These are phyloP conservation scores for Diaporthe vexans DNA, from an alignment of 2,329 filamentous ascomycete genomes.

Conservation along the genomic window DNA sequence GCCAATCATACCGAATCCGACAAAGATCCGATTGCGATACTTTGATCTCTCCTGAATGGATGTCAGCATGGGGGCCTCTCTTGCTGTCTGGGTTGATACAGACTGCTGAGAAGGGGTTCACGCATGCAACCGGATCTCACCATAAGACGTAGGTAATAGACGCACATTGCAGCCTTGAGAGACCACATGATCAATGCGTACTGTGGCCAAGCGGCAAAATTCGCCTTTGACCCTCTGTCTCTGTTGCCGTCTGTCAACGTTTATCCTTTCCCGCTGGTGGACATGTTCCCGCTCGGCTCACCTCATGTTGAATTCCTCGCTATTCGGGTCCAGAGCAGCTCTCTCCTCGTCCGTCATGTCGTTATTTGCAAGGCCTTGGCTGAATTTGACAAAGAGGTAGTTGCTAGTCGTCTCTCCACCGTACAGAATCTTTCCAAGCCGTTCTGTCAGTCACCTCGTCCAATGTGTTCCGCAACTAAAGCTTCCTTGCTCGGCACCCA, in stretches of 20 bases:
- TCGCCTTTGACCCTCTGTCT: slow-evolving; percentile 65
- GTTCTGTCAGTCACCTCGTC: slow-evolving; percentile 21
- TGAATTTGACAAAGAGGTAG: slow-evolving; percentile 61
- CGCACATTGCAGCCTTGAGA: slow-evolving; percentile 66
- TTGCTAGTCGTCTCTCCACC: slow-evolving; percentile 62
- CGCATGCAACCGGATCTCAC: slow-evolving; percentile 43
- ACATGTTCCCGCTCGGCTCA: background rate
- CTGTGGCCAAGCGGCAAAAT: slow-evolving; percentile 66
- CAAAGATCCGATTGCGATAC: slow-evolving; percentile 28
- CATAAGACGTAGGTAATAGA: slow-evolving; percentile 68
- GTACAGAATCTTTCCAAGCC: slow-evolving; percentile 60
- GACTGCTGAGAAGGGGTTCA: background rate
- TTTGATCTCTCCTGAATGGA: slow-evolving; percentile 48
- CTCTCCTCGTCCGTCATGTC: slow-evolving; percentile 66
- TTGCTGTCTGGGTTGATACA: slow-evolving; percentile 26
- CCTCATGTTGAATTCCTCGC: slow-evolving; percentile 55
- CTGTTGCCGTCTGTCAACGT: slow-evolving; percentile 49
- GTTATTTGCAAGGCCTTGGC: slow-evolving; percentile 65
- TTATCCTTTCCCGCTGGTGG: background rate
- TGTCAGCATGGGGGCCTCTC: background rate
- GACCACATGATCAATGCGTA: slow-evolving; percentile 67
- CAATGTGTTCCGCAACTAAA: slow-evolving; percentile 28
- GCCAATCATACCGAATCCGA: slow-evolving; percentile 28
- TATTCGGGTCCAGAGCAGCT: slow-evolving; percentile 55
- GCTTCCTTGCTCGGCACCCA: background rate